Evolutionary conservation across 345 rosid genomes (phyloP), one percentile per base, ranked within the genome.

Genomic region (Citrus sp.): DNA sequence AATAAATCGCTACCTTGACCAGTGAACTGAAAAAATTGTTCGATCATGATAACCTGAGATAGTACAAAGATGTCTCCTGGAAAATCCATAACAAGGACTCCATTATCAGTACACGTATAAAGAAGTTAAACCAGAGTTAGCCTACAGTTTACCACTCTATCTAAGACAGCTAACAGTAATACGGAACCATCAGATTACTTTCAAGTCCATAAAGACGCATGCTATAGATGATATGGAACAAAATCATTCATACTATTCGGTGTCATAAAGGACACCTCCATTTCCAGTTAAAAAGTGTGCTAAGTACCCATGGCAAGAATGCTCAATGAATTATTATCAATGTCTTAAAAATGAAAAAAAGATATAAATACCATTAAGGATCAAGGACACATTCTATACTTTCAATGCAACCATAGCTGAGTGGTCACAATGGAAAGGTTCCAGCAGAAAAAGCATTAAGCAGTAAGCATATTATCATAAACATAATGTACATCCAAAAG

Each of bases 11-110:
- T 91, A 94, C 99, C 99, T 94, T 89, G 98, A 96, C 97, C 97
- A 93, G 74, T 93, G 88, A 88, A 90, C 91, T 79, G 99, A 94
- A 88, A 90, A 94, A 68, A 96, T 87, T 54, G 99, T 92, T 73
- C 99, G 89, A 76, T 92, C 97, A 88, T 96, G 99, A 85, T 92
- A 94, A 64, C 99, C 98, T 14, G 99, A 85, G 77, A 96, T 92
- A 62, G 98, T 92, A 81, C 88, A 90, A 34, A 90, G 70, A 79
- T 92, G 97, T 83, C 74, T 87, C 98, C 99, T 95, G 93, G 67
- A 87, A 86, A 82, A 46, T 42, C 19, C 42, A 79, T 37, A 63
- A 79, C 72, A 74, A 24, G 30, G 74, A 62, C 28, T 32, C 32
- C 27, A 49, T 65, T 72, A 61, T 42, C 59, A 63, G 67, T 24